These are phyloP conservation scores for Pseudogymnoascus sp. DNA, from an alignment of 2,329 filamentous ascomycete species.

Conservation along the genomic window DNA sequence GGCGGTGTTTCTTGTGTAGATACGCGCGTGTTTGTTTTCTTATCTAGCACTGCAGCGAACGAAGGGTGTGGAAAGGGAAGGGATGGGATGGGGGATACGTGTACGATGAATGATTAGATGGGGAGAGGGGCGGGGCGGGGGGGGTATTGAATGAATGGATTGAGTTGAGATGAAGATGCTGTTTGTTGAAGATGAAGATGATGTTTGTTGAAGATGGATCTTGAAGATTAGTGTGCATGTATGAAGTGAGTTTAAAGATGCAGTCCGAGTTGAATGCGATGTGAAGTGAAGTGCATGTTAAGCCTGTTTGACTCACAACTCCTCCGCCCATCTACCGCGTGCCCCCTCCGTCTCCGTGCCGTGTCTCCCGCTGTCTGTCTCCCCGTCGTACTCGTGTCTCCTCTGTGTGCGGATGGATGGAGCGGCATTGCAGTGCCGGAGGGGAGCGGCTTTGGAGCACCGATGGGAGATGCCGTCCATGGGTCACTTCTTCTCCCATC, in stretches of 20 bases:
- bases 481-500: too few species aligned
- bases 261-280: too few species aligned
- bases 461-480: neutral
- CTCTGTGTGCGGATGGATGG: neutral
- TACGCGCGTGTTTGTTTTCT: neutral
- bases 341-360: neutral
- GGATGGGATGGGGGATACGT: neutral
- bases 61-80: too few species aligned
- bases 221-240: too few species aligned
- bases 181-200: too few species aligned
- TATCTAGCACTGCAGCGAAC: neutral
- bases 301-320: neutral
- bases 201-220: too few species aligned
- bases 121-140: too few species aligned
- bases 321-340: too few species aligned
- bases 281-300: too few species aligned
- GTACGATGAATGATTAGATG: neutral
- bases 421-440: neutral
- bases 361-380: neutral
- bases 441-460: too few species aligned
- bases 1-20: neutral
- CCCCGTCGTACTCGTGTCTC: neutral
- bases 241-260: too few species aligned
- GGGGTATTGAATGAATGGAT: neutral
- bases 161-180: too few species aligned